These are phyloP conservation scores for Colletotrichum nymphaeae DNA, from an alignment of 2,329 filamentous ascomycete genomes.

Conservation along the genomic window DNA sequence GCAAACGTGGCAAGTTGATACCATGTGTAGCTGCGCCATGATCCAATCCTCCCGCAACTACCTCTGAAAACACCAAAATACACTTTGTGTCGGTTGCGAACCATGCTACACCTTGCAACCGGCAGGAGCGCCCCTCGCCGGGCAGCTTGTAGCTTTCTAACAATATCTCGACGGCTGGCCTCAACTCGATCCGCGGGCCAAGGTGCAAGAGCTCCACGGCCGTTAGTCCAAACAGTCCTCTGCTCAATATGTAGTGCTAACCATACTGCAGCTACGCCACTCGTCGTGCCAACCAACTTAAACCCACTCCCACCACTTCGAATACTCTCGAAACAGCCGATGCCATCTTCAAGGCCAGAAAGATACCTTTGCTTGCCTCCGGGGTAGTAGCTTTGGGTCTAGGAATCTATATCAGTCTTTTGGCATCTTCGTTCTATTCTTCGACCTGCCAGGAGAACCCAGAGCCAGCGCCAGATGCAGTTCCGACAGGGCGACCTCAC, in stretches of 20 bases:
- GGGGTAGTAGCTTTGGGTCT: conserved; percentile 31
- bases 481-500: conserved; percentile 61
- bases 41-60: not conserved
- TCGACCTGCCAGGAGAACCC: not conserved
- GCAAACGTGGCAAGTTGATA: not conserved
- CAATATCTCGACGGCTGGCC: not conserved
- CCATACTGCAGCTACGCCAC: not conserved
- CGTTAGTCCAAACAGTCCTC: not conserved
- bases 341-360: conserved; percentile 31
- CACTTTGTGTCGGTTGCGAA: not conserved
- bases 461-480: conserved; percentile 45
- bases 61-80: not conserved
- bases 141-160: not conserved
- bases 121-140: not conserved
- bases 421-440: conserved; percentile 23
- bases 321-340: conserved; percentile 27
- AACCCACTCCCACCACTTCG: not conserved
- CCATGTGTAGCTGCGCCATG: not conserved
- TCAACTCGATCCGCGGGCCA: not conserved
- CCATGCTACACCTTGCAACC: not conserved
- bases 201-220: not conserved
- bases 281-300: not conserved
- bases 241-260: not conserved
- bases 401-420: conserved; percentile 31
- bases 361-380: conserved; percentile 25